phyloP scores from a whole-genome alignment of 306 rosid species.

The Cicer arietinum region DNA sequence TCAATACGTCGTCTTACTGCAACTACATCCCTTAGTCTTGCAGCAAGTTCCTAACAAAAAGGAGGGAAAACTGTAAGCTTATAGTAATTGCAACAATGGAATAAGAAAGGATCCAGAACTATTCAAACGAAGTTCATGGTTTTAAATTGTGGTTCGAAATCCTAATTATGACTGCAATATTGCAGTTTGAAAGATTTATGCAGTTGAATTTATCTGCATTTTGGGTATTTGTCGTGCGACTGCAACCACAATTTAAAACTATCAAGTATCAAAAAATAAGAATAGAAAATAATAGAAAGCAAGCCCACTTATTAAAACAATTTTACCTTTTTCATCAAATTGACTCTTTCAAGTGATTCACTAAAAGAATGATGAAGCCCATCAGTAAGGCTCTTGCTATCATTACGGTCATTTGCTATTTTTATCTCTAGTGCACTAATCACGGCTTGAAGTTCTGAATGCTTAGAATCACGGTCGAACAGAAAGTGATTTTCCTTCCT shows the following conservation, averaged over 20 bases:
- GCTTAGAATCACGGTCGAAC: constrained; percentile 47
- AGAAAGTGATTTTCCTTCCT: constrained; percentile 60
- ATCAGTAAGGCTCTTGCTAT: constrained; percentile 52
- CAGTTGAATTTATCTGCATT: not conserved
- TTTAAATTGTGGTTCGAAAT: constrained; percentile 25
- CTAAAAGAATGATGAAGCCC: constrained; percentile 50
- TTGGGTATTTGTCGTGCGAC: not conserved
- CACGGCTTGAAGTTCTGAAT: constrained; percentile 57
- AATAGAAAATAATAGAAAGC: constrained; percentile 1
- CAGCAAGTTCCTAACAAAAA: constrained; percentile 69
- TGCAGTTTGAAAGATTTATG: not conserved
- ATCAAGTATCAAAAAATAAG: constrained; percentile 4
- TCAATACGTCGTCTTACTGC: constrained; percentile 70
- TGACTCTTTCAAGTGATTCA: constrained; percentile 58
- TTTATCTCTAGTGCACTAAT: constrained; percentile 64
- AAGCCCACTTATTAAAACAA: constrained; percentile 10
- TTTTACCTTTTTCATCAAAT: constrained; percentile 73
- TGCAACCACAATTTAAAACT: constrained; percentile 13
- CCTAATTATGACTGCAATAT: constrained; percentile 5
- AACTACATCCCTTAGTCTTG: constrained; percentile 60
- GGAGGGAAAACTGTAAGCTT: not conserved
- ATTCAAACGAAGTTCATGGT: constrained; percentile 6
- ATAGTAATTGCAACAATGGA: constrained; percentile 35
- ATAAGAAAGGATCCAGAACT: constrained; percentile 34
- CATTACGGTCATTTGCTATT: constrained; percentile 47